Conservation (phyloP, 768 basidiomycete species). For the Daedaleopsis sinensis region DNA sequence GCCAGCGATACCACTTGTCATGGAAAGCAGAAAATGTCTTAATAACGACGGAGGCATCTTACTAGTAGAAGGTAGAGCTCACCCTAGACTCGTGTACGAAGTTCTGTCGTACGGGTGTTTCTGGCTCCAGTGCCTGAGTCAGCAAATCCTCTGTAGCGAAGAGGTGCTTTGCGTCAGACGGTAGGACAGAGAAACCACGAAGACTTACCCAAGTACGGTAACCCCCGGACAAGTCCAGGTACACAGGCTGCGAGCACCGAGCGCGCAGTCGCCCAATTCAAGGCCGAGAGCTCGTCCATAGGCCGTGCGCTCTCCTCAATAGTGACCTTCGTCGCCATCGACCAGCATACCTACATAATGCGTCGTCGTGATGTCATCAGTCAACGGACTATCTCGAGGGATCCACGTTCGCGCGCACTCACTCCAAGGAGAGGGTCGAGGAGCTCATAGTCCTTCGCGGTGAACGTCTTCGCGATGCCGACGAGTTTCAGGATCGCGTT, state of each 20-base stretch:
- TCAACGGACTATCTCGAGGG: too few relatives aligned
- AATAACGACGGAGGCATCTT: too few relatives aligned
- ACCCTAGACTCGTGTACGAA: too few relatives aligned
- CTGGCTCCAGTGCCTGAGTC: too few relatives aligned
- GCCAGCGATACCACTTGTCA: too few relatives aligned
- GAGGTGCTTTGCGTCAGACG: too few relatives aligned
- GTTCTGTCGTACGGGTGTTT: too few relatives aligned
- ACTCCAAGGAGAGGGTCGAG: background rate
- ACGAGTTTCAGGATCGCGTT: background rate
- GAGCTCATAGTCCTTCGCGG: background rate
- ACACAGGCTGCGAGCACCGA: background rate
- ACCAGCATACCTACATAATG: background rate
- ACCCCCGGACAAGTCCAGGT: background rate
- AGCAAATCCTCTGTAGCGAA: too few relatives aligned
- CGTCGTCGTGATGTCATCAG: background rate
- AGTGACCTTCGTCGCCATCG: background rate
- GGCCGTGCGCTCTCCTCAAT: background rate
- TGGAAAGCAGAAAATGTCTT: too few relatives aligned
- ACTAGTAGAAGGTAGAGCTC: too few relatives aligned
- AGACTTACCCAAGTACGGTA: conserved; percentile 1
- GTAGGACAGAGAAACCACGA: too few relatives aligned
- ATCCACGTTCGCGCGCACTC: background rate
- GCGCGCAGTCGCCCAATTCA: conserved; percentile 1
- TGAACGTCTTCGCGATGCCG: conserved; percentile 1
- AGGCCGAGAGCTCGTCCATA: background rate